Base-by-base conservation (phyloP, 768 basidiomycete species). In the Pleurotus eryngii region DNA sequence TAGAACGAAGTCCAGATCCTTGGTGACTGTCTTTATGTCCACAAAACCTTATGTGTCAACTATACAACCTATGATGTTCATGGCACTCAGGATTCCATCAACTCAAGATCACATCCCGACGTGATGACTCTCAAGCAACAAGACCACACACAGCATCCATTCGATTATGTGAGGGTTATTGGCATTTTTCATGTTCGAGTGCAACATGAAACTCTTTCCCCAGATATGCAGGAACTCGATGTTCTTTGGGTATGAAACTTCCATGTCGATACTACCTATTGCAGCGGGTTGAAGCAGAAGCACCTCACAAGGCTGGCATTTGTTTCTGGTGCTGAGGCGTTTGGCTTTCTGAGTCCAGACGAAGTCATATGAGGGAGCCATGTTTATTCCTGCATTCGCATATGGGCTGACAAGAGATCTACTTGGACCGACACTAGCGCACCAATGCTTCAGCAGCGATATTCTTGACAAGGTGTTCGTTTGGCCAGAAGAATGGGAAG, bases 51-150 rank as follows among this genome's bases (percentile, higher is more conserved):
- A 0, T 57, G 49, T 0, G 11, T 73, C 30, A 71, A 71, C 38
- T 72, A 70, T 22, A 72, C 70, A 0, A 68, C 62, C 0, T 72
- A 70, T 15, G 64, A 72, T 26, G 58, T 71, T 5, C 49, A 55
- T 4, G 65, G 69, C 1, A 51, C 57, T 4, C 72, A 76, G 58
- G 74, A 79, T 53, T 49, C 61, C 0, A 57, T 76, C 43, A 72
- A 74, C 30, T 64, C 67, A 3, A 27, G 55, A 0, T 67, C 62
- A 0, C 66, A 72, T 17, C 26, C 64, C 0, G 63, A 76, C 14
- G 39, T 77, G 9, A 73, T 63, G 57, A 61, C 64, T 3, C 54
- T 14, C 0, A 24, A 24, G 24, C 24, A 24, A 24, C 24, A 24
- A 24, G 53, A 48, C 0, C 12, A 55, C 17, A 58, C 67, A 9